phyloP scores from a whole-genome alignment of 2,329 filamentous ascomycete genomes.

The Fusarium nygamai region DNA sequence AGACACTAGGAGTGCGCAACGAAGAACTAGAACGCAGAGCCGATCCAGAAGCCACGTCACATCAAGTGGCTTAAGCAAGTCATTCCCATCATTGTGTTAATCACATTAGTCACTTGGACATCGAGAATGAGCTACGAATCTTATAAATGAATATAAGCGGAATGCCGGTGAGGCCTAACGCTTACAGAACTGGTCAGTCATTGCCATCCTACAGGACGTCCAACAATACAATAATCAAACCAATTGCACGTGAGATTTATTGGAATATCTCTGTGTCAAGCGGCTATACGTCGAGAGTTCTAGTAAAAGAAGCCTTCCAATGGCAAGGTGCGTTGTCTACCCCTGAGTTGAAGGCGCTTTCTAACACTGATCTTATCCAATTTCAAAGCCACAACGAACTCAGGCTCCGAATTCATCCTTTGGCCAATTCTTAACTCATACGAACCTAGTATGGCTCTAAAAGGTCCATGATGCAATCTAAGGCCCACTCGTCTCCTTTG shows the following conservation, averaged over 20 bases:
- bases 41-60: not conserved
- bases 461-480: not conserved
- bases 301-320: fast-evolving
- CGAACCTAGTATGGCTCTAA: not conserved
- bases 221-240: no score
- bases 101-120: no score
- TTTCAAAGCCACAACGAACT: not conserved
- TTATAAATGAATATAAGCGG: not conserved
- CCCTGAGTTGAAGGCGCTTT: not conserved
- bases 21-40: not conserved
- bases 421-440: not conserved
- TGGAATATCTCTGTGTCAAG: fast-evolving
- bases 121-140: not conserved
- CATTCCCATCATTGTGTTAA: fast-evolving
- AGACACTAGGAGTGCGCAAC: no score
- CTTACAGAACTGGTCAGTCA: not conserved
- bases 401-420: not conserved
- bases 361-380: not conserved
- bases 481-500: not conserved
- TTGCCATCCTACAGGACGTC: not conserved
- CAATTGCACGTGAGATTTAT: fast-evolving
- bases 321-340: not conserved
- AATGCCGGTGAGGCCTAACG: not conserved
- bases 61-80: no score
- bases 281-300: fast-evolving